These are phyloP conservation scores for Drosera capensis DNA, from an alignment of 148 eudicot species.

Conservation along the genomic window DNA sequence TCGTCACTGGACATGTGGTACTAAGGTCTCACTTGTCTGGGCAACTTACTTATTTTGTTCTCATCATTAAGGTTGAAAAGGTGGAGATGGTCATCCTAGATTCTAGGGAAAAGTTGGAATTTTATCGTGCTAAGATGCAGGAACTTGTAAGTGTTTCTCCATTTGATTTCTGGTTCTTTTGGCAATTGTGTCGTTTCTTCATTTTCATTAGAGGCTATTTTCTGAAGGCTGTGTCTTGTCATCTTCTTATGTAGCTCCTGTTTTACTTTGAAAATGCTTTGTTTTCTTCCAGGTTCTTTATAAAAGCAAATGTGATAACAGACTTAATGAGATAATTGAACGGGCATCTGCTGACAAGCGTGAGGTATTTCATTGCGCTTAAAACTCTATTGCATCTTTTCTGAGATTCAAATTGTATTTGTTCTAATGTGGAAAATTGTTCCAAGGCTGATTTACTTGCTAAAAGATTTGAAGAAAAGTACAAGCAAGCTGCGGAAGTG, in stretches of 20 bases:
- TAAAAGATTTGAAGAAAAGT: constrained; percentile 92
- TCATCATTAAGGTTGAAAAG: constrained; percentile 34
- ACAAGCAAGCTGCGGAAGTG: constrained; percentile 87
- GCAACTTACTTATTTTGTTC: constrained; percentile 6
- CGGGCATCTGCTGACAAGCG: constrained; percentile 87
- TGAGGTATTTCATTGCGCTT: constrained; percentile 38
- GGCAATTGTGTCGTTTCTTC: not conserved
- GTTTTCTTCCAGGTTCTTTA: constrained; percentile 51
- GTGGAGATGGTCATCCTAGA: constrained; percentile 63
- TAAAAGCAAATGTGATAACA: constrained; percentile 93
- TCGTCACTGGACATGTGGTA: too few relatives aligned
- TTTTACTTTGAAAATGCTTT: not conserved
- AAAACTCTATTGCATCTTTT: not conserved
- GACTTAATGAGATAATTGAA: constrained; percentile 96
- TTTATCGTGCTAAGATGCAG: constrained; percentile 91
- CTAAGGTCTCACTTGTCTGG: too few relatives aligned
- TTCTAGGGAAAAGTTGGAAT: constrained; percentile 87
- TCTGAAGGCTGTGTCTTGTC: not conserved
- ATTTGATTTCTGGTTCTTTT: constrained; percentile 4
- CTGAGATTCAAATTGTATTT: not conserved
- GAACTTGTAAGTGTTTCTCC: constrained; percentile 82
- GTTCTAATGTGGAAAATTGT: constrained; percentile 5
- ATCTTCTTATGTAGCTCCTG: not conserved
- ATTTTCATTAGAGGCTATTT: not conserved
- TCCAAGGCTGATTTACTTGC: constrained; percentile 78